Conservation (phyloP, 352 stramenopile genomes). For the Pythium apleroticum region DNA sequence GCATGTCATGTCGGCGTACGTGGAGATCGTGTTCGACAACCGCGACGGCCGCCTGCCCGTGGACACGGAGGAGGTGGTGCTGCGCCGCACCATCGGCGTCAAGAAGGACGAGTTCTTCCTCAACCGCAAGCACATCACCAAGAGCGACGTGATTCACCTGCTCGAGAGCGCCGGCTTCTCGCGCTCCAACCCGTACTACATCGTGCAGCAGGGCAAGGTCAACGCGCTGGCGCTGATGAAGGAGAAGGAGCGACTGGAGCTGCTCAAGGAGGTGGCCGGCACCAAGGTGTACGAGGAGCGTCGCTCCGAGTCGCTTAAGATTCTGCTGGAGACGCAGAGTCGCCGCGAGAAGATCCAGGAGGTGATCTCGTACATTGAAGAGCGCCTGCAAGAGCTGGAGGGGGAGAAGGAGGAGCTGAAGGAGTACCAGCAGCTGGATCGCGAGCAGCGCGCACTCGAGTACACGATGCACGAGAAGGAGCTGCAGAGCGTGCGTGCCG, state of each 20-base stretch:
- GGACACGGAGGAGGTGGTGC: slow-evolving; percentile 92
- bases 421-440: slow-evolving; percentile 95
- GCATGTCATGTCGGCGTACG: slow-evolving; percentile 96
- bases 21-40: slow-evolving; percentile 99
- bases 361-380: slow-evolving; percentile 95
- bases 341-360: slow-evolving; percentile 97
- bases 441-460: slow-evolving; percentile 94
- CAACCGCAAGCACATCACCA: slow-evolving; percentile 97
- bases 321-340: slow-evolving; percentile 96
- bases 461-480: slow-evolving; percentile 96
- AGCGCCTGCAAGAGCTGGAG: slow-evolving; percentile 93
- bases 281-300: slow-evolving; percentile 99
- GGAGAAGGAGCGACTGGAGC: slow-evolving; percentile 95
- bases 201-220: slow-evolving; percentile 99
- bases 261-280: slow-evolving; percentile 98
- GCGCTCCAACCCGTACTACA: slow-evolving; percentile 99
- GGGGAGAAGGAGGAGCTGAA: slow-evolving; percentile 98
- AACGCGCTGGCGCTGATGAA: slow-evolving; percentile 98
- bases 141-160: slow-evolving; percentile 97
- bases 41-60: slow-evolving; percentile 93
- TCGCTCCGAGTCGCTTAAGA: slow-evolving; percentile 94
- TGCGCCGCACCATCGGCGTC: slow-evolving; percentile 97
- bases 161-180: slow-evolving; percentile 99
- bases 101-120: slow-evolving; percentile 99
- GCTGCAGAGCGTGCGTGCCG: slow-evolving; percentile 53